Evolutionary conservation across 208 protist genomes (phyloP).

Genomic region (Acanthamoeba healyi): DNA sequence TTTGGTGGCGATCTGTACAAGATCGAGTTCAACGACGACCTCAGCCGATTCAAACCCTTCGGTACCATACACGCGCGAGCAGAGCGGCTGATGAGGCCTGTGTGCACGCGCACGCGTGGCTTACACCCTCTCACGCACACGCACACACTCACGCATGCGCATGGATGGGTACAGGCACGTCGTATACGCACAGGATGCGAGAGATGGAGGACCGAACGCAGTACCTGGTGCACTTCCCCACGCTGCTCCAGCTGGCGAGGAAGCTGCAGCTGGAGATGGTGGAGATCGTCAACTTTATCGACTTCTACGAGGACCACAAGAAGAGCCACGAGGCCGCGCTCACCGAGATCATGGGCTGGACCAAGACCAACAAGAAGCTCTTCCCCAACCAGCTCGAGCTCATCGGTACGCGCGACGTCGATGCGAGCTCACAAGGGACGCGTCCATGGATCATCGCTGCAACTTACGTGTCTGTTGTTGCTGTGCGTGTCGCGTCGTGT

Average conservation of each 20-base stretch:
- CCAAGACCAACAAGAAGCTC: constrained; percentile 38
- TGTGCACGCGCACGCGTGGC: too few relatives aligned
- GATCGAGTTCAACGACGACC: constrained; percentile 74
- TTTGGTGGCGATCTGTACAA: constrained; percentile 75
- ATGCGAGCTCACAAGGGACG: background rate
- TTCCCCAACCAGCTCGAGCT: constrained; percentile 47
- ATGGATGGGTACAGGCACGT: background rate
- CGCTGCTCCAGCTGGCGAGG: constrained; percentile 77
- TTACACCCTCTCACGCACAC: too few relatives aligned
- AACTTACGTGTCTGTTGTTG: background rate
- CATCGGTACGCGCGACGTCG: background rate
- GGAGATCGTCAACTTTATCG: constrained; percentile 75
- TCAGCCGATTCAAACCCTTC: constrained; percentile 71
- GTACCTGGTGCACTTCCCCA: constrained; percentile 82
- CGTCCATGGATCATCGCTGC: too few relatives aligned
- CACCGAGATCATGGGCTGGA: constrained; percentile 46
- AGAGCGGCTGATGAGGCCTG: too few relatives aligned
- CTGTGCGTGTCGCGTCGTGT: background rate
- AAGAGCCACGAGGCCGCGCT: constrained; percentile 78
- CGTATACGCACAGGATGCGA: constrained; percentile 62
- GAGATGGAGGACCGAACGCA: constrained; percentile 58
- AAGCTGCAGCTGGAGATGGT: constrained; percentile 76
- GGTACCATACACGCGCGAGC: too few relatives aligned
- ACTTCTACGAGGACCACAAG: constrained; percentile 83
- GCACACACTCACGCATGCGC: too few relatives aligned